Evolutionary conservation across 2,329 filamentous ascomycete species (phyloP).

Genomic region (Penicillium sp.): DNA sequence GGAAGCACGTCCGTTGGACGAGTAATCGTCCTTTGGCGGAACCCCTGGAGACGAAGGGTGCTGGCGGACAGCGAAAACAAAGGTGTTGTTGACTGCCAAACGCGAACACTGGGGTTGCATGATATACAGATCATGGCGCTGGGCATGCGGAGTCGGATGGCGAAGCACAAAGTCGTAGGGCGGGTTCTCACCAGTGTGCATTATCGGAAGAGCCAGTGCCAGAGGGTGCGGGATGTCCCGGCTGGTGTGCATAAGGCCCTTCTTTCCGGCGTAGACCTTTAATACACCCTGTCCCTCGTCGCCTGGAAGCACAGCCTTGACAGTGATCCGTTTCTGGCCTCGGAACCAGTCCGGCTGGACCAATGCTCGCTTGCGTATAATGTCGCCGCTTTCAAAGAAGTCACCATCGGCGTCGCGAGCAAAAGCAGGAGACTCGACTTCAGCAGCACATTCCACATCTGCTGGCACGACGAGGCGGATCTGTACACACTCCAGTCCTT

Average conservation of each 20-base stretch:
- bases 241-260: slow-evolving; percentile 94
- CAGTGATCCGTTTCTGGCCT: slow-evolving; percentile 81
- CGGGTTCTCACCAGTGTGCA: slow-evolving; percentile 87
- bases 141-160: slow-evolving; percentile 95
- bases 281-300: slow-evolving; percentile 84
- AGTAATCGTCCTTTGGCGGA: slow-evolving; percentile 33
- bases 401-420: slow-evolving; percentile 83
- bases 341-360: slow-evolving; percentile 88
- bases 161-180: slow-evolving; percentile 87
- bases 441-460: slow-evolving; percentile 86
- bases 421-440: slow-evolving; percentile 80
- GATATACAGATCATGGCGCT: slow-evolving; percentile 93
- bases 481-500: slow-evolving; percentile 90
- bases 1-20: slow-evolving; percentile 43
- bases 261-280: slow-evolving; percentile 89
- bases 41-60: slow-evolving; percentile 63
- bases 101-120: slow-evolving; percentile 89
- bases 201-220: slow-evolving; percentile 81
- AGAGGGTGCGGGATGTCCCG: slow-evolving; percentile 92
- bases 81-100: slow-evolving; percentile 91
- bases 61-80: slow-evolving; percentile 92
- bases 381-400: slow-evolving; percentile 84
- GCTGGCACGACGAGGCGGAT: slow-evolving; percentile 79
- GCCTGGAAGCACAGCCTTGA: slow-evolving; percentile 86
- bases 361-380: slow-evolving; percentile 76